Evolutionary conservation across 768 basidiomycete genomes (phyloP), one percentile per base, ranked within the genome.

Genomic region (Clitopilus passeckerianus): DNA sequence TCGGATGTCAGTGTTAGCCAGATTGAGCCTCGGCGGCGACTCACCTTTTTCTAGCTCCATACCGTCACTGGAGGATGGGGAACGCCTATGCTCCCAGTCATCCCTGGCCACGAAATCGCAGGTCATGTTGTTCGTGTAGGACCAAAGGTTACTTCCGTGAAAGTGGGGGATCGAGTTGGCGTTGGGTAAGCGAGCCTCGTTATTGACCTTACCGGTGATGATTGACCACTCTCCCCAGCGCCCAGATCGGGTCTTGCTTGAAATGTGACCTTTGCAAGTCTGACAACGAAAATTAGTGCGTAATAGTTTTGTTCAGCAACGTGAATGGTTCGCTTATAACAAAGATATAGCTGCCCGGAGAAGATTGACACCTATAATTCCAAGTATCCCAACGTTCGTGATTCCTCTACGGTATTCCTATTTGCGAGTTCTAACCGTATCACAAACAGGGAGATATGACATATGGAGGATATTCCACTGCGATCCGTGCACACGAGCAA

Each of bases 81-180:
- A n/a, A 46, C 65, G 2, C 68, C 70, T 0, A 61, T 67, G 12
- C 64, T 75, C 71, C 76, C 75, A 44, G 57, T 75, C 20, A 74
- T 77, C 52, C 66, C 73, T 43, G 79, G 80, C 15, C 83, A 86
- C 64, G 84, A 85, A 68, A 83, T 87, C 57, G 76, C 82, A 53
- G 86, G 85, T 5, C 70, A 69, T 8, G 83, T 80, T 35, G 76
- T 75, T 22, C 71, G 75, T 10, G 81, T 89, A 59, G 85, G 87
- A 1, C 68, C 77, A 6, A 75, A 83, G 44, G 84, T 86, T 46
- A 75, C 65, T 3, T 77, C 77, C 54, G 75, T 86, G 73, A 83
- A 84, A 65, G 74, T 79, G 8, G 85, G 85, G 22, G 81, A 86
- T 66, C 68, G 79, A 8, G 86, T 77, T 60, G 86, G 86, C 54